A percentile compares a stretch with the other conserved stretches of the same genome.
Conservation (phyloP, 2,329 filamentous ascomycete species). For the Pseudogymnoascus sp. region DNA sequence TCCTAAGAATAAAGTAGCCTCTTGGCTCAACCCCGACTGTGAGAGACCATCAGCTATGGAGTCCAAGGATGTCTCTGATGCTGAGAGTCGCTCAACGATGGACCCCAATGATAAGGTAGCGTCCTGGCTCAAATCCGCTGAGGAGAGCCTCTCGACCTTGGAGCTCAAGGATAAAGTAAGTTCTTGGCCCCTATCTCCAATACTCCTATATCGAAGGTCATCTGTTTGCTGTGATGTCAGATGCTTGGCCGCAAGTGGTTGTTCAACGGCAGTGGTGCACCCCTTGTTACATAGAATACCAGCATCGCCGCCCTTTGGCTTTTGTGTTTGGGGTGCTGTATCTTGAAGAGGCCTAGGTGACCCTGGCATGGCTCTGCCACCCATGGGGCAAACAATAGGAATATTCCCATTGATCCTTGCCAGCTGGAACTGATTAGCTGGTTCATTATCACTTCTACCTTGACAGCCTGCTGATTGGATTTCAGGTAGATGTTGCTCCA, state of each 20-base stretch:
- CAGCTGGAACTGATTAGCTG: neutral
- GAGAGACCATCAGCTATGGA: neutral
- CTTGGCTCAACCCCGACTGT: neutral
- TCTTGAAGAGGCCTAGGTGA: neutral
- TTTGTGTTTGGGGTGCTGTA: neutral
- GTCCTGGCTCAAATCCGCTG: neutral
- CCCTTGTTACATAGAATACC: neutral
- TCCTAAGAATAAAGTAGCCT: neutral
- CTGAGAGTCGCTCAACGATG: no score
- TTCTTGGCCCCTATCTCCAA: neutral
- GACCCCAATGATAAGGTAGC: no score
- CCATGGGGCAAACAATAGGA: neutral
- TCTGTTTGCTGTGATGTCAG: neutral
- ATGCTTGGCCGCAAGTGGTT: neutral
- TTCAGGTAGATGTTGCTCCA: neutral
- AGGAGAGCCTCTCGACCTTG: neutral
- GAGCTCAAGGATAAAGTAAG: neutral
- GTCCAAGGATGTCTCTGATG: neutral
- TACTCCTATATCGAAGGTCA: neutral
- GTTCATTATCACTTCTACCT: neutral
- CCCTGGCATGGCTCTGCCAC: neutral
- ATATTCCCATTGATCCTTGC: neutral
- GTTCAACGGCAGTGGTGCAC: neutral
- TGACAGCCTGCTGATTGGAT: neutral
- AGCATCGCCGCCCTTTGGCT: neutral